phyloP scores from a whole-genome alignment of 371 early-diverging fungal genomes.

The Syncephalastrum sp. region DNA sequence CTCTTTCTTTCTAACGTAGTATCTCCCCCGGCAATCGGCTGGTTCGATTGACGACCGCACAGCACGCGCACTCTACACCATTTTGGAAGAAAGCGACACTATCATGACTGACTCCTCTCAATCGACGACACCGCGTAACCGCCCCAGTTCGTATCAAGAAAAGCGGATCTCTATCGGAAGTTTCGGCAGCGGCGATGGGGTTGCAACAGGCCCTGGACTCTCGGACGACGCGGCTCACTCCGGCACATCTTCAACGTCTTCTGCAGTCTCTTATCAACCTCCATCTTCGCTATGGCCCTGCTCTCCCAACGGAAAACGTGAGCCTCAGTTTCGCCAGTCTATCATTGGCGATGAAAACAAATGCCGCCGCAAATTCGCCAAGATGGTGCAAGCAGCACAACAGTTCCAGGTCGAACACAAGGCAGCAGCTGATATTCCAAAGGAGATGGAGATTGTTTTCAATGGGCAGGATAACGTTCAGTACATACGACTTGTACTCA shows the following conservation, averaged over 20 bases:
- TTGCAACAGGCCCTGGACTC: not conserved
- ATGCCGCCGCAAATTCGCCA: constrained; percentile 35
- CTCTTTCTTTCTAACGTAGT: constrained; percentile 2
- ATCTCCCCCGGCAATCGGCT: constrained; percentile 9
- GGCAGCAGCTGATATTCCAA: constrained; percentile 11
- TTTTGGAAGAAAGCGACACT: constrained; percentile 42
- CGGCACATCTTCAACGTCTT: constrained; percentile 13
- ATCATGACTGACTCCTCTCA: constrained; percentile 24
- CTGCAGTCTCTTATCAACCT: constrained; percentile 15
- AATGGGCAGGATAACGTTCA: constrained; percentile 31
- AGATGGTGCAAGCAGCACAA: constrained; percentile 34
- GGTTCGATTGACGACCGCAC: constrained; percentile 20
- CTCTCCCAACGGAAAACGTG: constrained; percentile 12
- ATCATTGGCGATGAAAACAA: constrained; percentile 31
- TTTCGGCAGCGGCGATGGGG: constrained; percentile 5
- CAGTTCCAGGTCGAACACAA: constrained; percentile 22
- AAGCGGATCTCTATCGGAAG: constrained; percentile 9
- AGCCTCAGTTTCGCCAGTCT: constrained; percentile 19
- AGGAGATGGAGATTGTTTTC: constrained; percentile 29
- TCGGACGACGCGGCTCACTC: constrained; percentile 6
- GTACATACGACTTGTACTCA: constrained; percentile 19
- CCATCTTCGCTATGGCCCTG: constrained; percentile 15
- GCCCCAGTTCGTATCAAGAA: constrained; percentile 2
- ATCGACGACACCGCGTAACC: constrained; percentile 5
- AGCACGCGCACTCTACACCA: constrained; percentile 26